phyloP scores from a whole-genome alignment of 768 basidiomycete genomes.

The Lentinula edodes region DNA sequence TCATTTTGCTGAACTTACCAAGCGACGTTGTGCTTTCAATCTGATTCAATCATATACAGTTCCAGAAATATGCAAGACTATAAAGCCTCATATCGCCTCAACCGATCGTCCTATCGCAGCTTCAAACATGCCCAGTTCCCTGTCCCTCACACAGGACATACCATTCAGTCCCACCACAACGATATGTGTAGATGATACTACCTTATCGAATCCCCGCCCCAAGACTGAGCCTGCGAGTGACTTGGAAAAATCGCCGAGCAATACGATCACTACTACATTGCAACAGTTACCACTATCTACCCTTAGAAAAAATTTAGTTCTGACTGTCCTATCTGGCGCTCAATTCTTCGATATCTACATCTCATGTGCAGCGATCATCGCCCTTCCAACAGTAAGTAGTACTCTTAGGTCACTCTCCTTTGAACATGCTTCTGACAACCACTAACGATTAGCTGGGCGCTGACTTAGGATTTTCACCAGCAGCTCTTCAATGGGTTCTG shows the following conservation, averaged over 20 bases:
- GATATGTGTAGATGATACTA: not conserved
- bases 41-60: not conserved
- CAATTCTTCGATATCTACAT: slow-evolving; percentile 35
- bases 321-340: slow-evolving; percentile 26
- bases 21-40: not conserved
- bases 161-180: not conserved
- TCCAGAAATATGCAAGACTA: not conserved
- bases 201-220: not conserved
- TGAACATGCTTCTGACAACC: slow-evolving; percentile 22
- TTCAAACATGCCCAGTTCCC: not conserved
- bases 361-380: slow-evolving; percentile 25
- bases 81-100: not conserved
- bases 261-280: not conserved
- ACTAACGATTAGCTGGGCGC: slow-evolving; percentile 28
- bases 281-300: not conserved
- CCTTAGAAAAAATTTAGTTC: slow-evolving; percentile 12
- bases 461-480: slow-evolving; percentile 21
- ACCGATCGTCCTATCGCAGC: too few species aligned
- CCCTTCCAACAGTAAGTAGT: slow-evolving; percentile 25
- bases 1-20: not conserved
- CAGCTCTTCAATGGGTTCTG: slow-evolving; percentile 20
- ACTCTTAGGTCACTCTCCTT: not conserved
- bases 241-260: not conserved
- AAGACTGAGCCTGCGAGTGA: not conserved
- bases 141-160: not conserved